Base-by-base conservation (phyloP, 2,329 filamentous ascomycete species). In the Daldinia eschscholtzii region DNA sequence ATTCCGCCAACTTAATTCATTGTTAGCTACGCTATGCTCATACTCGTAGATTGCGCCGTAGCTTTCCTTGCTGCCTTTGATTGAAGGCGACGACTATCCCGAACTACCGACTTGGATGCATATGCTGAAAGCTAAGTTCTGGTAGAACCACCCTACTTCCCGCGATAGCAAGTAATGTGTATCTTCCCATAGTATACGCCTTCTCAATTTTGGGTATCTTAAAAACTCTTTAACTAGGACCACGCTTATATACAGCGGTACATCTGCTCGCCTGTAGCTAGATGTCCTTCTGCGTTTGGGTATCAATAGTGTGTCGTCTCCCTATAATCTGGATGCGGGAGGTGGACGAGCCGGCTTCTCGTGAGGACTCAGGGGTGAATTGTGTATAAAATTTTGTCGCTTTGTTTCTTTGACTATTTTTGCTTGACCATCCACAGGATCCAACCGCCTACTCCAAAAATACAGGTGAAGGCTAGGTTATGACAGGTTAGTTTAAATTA, bases 371-470 rank as follows among this genome's bases (percentile, higher is more conserved):
- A 4, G 37, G 20, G n/a, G 23, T n/a, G 6, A n/a, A 20, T 37
- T 13, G 33, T 39, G 18, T n/a, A 15, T 57, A 18, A 1, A 23
- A 26, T 35, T n/a, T 18, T 26, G 13, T 57, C 13, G 20, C 20
- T 28, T 42, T 13, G n/a, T 28, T 52, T 33, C 9, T n/a, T 52
- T n/a, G n/a, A 58, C 65, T 70, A 73, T 44, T 70, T 70, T 20
- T 73, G 70, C 30, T 48, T 72, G 7, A 72, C 66, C 72, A 73
- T 73, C 65, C 67, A 73, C 20, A 65, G 67, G 53, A 73, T 73
- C 72, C 70, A 73, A 23, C 72, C 72, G 10, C 72, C 72, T 46
- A 73, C 53, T 15, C 72, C 72, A 61, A 73, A 73, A n/a, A 73
- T 71, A 23, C 67, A 70, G 6, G 68, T 72, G 6, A 70, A 52